Base-by-base conservation (phyloP, 1,284 basidiomycete species). In the Malassezia caprae region DNA sequence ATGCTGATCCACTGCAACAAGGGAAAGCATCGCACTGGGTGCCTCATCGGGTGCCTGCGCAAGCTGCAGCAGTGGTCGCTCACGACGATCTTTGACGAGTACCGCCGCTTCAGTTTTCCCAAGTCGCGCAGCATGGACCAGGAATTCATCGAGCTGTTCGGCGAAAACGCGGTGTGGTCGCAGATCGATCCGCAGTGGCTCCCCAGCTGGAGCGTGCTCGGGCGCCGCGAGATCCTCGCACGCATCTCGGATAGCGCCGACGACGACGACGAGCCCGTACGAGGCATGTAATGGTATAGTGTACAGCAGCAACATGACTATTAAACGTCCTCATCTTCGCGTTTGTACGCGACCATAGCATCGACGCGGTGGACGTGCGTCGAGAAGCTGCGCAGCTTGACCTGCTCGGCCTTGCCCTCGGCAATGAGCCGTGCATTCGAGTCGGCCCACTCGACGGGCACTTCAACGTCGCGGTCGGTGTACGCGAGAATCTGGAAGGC, bases 401-500 rank as follows among this genome's bases (percentile, higher is more conserved):
- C 91, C 76, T 94, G 90, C 75, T 96, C 91, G 67, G 90, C 91
- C 77, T 94, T 90, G 66, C 88, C 86, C 27, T 88, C 85, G 75
- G 91, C 88, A 72, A 98, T 96, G 35, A 93, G 85, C 48, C 94
- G 81, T 8, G 93, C 89, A 75, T 94, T 90, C 1, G 88, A 90
- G 72, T 96, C 90, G 19, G 88, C 83, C 91, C 91, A 96, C 57
- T 86, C 84, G 12, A 84, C 86, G 37, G 90, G 89, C 1, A 91
- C 83, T 65, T 91, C 85, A 10, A 86, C 86, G 13, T 70, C 64
- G 5, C 72, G 66, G 54, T 77, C 76, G 0, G 69, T 94, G 76
- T 96, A 96, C 4, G 88, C 90, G 41, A 96, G 81, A 63, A 96
- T 91, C 65, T 93, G 94, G 81, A 98, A 82, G 0, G 80, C 78